Evolutionary conservation across 345 rosid species (phyloP).

Genomic region (Passiflora organensis): DNA sequence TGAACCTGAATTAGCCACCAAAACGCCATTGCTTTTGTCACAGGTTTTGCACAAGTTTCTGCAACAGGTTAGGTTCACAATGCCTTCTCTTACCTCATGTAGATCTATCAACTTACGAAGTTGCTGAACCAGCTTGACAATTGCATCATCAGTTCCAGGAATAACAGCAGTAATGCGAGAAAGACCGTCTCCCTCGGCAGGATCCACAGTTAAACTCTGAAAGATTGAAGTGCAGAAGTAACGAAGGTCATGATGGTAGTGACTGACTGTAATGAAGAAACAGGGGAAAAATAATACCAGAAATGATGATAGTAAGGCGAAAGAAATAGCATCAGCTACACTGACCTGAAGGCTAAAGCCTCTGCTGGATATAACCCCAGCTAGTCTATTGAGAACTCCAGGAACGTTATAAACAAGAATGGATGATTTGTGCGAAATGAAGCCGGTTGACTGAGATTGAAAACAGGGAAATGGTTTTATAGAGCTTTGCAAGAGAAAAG

Average conservation of each 20-base stretch:
- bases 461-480: conserved; percentile 1
- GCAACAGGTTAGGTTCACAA: neutral
- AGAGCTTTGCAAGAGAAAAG: neutral
- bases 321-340: neutral
- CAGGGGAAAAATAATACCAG: no score
- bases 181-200: conserved; percentile 48
- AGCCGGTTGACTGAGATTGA: conserved; percentile 56
- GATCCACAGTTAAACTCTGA: conserved; percentile 70
- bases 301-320: neutral
- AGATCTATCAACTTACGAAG: conserved; percentile 49
- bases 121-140: conserved; percentile 55
- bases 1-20: conserved; percentile 39
- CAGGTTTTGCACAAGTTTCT: neutral
- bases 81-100: conserved; percentile 44
- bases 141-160: conserved; percentile 54
- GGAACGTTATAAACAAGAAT: conserved; percentile 73
- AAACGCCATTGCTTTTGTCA: neutral
- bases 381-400: conserved; percentile 77
- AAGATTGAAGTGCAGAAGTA: conserved; percentile 3
- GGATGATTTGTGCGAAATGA: conserved; percentile 72
- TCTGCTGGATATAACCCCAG: conserved; percentile 79
- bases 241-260: neutral
- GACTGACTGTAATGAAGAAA: no score
- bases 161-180: conserved; percentile 64
- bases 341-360: conserved; percentile 87